Evolutionary conservation across 2,329 filamentous ascomycete species (phyloP), one percentile per base, ranked within the genome.

Genomic region (Fusarium miscanthi): DNA sequence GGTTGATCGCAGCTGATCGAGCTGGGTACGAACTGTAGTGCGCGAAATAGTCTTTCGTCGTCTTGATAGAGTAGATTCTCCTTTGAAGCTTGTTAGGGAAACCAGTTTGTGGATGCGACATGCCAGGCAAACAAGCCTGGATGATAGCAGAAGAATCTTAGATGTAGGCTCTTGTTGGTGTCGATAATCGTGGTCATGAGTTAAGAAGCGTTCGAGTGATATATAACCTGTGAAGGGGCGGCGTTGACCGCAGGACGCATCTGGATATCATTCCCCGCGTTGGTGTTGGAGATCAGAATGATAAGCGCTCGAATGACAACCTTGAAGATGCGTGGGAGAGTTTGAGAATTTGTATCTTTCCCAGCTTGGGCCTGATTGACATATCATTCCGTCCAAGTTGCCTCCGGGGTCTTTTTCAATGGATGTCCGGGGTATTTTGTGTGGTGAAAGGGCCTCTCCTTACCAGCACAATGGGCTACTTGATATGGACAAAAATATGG

Each of bases 1-100:
- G 5, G 87, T 89, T 27, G 82, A 81, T 66, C 85, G 86, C 35
- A 90, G 79, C 57, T 88, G 84, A 42, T 84, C 77, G 25, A 90
- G 83, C 76, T 89, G 87, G 52, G 87, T 84, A 13, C 82, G 80
- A 6, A 88, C 75, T 2, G 87, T 88, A 42, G 73, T 72, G 30
- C 72, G 71, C 17, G 77, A 78, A 45, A 83, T 74, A 17, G 79
- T 82, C 37, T 76, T 65, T 37, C 82, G 78, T 48, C 82, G 78
- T 8, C 70, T 69, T 12, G 74, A 76, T 31, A 84, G 78, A n/a
- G 83, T 59, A 3, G 81, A 84, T 11, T 79, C 73, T 33, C 78
- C 79, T 40, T 76, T 78, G 69, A 84, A 83, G 52, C 68, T 68
- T 9, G 81, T 84, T 52, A 14, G 71, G 56, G 65, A 82, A 84